Evolutionary conservation across 345 rosid species (phyloP), one percentile per base, ranked within the genome.

Genomic region (Arabis alpina): DNA sequence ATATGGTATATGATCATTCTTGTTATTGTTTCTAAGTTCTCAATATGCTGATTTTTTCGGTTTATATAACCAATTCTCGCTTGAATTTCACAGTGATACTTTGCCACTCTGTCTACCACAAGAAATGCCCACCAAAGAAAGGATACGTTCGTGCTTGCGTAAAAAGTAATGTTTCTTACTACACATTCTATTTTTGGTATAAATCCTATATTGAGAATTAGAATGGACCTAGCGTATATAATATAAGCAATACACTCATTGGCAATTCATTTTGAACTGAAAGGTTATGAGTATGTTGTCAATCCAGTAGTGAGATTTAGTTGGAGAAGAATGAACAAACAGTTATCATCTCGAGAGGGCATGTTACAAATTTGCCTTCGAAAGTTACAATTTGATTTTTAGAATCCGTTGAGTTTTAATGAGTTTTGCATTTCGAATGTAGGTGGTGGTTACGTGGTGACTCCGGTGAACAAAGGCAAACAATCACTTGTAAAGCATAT

Each of bases 381-480:
- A n/a, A n/a, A n/a, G n/a, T n/a, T n/a, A n/a, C n/a, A n/a, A n/a
- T n/a, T n/a, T n/a, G n/a, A n/a, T n/a, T n/a, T n/a, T n/a, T n/a
- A n/a, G n/a, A n/a, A n/a, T n/a, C n/a, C n/a, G n/a, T n/a, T n/a
- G n/a, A n/a, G n/a, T n/a, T n/a, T n/a, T n/a, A n/a, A n/a, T n/a
- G n/a, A n/a, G n/a, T n/a, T n/a, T n/a, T n/a, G n/a, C n/a, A n/a
- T n/a, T n/a, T n/a, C 6, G 4, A 49, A 49, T 45, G 57, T 74
- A 94, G 99, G 99, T 82, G 97, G 97, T 58, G 99, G 99, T 53
- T 94, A 81, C 68, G 97, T 92, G 15, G 80, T 92, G 65, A 80
- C 89, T 72, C 99, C 98, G 1, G 76, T 79, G 36, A 77, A 77
- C 79, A 80, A 92, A 59, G 98, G 90, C 54, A 84, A 79, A 56